Conservation (phyloP, 2,329 filamentous ascomycete species). For the Pseudohalonectria lignicola region DNA sequence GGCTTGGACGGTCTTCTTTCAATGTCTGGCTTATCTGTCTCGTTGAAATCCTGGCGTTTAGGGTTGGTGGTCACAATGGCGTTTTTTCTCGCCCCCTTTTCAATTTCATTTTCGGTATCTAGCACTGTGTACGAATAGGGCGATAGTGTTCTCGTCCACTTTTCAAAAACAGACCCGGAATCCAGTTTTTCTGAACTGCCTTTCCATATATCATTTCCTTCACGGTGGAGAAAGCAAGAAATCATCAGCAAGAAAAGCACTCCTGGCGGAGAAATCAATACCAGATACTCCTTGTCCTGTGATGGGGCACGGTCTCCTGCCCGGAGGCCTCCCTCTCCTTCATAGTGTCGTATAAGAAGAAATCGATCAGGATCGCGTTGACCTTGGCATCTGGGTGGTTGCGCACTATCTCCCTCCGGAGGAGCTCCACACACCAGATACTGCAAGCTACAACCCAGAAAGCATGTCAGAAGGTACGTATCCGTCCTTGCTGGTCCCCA, state of each 20-base stretch:
- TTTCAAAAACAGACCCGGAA: not conserved
- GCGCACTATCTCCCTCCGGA: slow-evolving; percentile 67
- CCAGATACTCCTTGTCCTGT: slow-evolving; percentile 89
- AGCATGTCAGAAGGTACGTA: not conserved
- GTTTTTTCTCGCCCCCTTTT: not conserved
- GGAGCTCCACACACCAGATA: slow-evolving; percentile 91
- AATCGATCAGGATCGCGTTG: slow-evolving; percentile 93
- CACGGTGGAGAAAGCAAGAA: no score
- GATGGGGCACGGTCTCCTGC: slow-evolving; percentile 61
- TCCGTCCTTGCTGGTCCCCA: no score
- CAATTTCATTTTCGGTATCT: not conserved
- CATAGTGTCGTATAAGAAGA: slow-evolving; percentile 91
- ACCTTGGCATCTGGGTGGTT: slow-evolving; percentile 59
- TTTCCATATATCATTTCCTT: not conserved
- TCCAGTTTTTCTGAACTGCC: not conserved
- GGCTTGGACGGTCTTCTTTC: slow-evolving; percentile 11
- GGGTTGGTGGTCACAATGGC: not conserved
- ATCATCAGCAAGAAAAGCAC: no score
- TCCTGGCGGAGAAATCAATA: no score
- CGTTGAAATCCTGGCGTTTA: not conserved
- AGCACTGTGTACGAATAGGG: no score
- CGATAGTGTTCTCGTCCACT: not conserved
- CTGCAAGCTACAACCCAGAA: slow-evolving; percentile 71
- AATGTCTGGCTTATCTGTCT: not conserved
- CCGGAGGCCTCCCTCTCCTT: slow-evolving; percentile 66